These are phyloP conservation scores for Agastache rugosa DNA, from an alignment of 257 asterid species.

Conservation along the genomic window DNA sequence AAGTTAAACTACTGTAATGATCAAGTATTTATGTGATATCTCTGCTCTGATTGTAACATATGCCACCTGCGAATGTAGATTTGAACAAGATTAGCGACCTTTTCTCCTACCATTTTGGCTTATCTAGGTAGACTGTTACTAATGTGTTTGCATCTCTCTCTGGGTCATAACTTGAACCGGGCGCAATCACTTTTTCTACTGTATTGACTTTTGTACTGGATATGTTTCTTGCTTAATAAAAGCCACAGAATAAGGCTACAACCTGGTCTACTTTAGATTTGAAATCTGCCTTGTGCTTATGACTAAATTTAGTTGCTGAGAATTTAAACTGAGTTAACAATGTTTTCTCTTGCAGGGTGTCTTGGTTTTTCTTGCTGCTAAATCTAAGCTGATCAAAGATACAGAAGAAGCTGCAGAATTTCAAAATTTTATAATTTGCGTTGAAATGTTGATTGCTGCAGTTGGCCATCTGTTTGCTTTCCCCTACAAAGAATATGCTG, in stretches of 20 bases:
- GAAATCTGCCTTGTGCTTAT: slow-evolving; percentile 19
- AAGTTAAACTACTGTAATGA: not conserved
- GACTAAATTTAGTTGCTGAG: slow-evolving; percentile 4
- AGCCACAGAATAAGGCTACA: not conserved
- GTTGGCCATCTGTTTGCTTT: slow-evolving; percentile 89
- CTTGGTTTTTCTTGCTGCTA: slow-evolving; percentile 94
- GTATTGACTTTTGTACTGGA: not conserved
- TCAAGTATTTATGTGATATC: not conserved
- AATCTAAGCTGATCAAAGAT: slow-evolving; percentile 69
- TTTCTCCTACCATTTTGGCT: not conserved
- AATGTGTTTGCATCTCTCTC: not conserved
- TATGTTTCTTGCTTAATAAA: slow-evolving; percentile 2
- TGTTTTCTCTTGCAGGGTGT: slow-evolving; percentile 67
- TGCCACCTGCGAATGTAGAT: slow-evolving; percentile 5
- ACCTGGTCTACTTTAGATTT: not conserved
- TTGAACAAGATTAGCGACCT: not conserved
- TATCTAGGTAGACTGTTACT: slow-evolving; percentile 4
- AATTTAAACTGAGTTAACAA: slow-evolving; percentile 20
- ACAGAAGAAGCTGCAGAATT: slow-evolving; percentile 93
- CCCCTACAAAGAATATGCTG: slow-evolving; percentile 96
- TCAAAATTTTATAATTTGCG: slow-evolving; percentile 84
- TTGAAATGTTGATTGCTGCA: slow-evolving; percentile 98
- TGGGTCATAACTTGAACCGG: not conserved
- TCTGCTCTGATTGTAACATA: not conserved
- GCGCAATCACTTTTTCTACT: slow-evolving; percentile 1